A percentile compares a stretch with the other conserved stretches of the same genome.
Conservation (phyloP, 1,284 basidiomycete species). For the Sporisorium sorghi region DNA sequence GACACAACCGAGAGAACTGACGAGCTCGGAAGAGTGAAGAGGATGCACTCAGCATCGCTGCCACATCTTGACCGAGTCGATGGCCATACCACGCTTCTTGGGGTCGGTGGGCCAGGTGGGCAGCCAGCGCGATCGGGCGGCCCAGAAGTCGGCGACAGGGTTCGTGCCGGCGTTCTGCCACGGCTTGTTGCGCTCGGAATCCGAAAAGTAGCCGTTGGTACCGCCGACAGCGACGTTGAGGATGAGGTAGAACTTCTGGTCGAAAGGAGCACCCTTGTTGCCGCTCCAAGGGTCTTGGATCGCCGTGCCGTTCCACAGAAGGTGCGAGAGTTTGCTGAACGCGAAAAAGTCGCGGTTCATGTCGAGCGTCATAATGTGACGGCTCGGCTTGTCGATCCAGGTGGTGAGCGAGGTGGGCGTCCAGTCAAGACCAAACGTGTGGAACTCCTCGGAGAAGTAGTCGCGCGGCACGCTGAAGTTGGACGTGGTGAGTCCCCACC, state of each 20-base stretch:
- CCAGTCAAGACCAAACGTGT: slow-evolving; percentile 86
- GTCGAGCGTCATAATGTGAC: slow-evolving; percentile 73
- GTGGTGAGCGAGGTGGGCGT: slow-evolving; percentile 78
- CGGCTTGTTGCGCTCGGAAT: slow-evolving; percentile 75
- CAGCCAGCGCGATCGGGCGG: slow-evolving; percentile 65
- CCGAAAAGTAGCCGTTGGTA: slow-evolving; percentile 78
- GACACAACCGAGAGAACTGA: background rate
- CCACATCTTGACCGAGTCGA: slow-evolving; percentile 82
- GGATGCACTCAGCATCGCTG: slow-evolving; percentile 56
- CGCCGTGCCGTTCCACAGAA: slow-evolving; percentile 77
- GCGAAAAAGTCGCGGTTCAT: slow-evolving; percentile 77
- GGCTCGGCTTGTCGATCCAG: slow-evolving; percentile 74
- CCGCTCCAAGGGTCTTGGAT: slow-evolving; percentile 72
- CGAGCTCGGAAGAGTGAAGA: background rate
- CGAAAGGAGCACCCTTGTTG: slow-evolving; percentile 81
- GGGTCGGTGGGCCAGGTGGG: slow-evolving; percentile 47
- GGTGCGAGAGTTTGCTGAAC: slow-evolving; percentile 77
- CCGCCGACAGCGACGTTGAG: slow-evolving; percentile 83
- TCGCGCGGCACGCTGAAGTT: slow-evolving; percentile 78
- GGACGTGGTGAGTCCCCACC: slow-evolving; percentile 67
- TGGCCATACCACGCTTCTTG: slow-evolving; percentile 75
- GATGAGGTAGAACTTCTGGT: slow-evolving; percentile 86
- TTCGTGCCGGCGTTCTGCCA: slow-evolving; percentile 34
- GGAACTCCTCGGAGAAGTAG: slow-evolving; percentile 78
- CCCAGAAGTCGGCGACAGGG: slow-evolving; percentile 72